phyloP scores from a whole-genome alignment of 2,329 filamentous ascomycete species.

The Leptoxyphium fumago region DNA sequence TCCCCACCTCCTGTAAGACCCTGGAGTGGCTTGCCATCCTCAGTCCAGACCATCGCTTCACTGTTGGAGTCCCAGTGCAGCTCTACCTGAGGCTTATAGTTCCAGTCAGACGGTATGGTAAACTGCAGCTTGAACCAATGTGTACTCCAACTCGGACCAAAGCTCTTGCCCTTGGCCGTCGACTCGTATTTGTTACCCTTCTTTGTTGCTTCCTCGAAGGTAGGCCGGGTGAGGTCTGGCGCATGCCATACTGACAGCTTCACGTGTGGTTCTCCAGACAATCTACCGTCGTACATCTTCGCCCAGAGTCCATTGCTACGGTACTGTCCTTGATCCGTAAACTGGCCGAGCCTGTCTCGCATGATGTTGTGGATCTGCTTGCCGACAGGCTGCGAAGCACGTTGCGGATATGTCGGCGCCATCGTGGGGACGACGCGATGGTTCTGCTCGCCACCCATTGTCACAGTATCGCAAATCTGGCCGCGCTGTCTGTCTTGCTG shows the following conservation, averaged over 20 bases:
- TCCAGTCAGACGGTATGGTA: slow-evolving; percentile 58
- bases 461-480: neutral
- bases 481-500: neutral
- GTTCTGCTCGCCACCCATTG: slow-evolving; percentile 25
- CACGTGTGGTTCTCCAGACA: slow-evolving; percentile 58
- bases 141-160: slow-evolving; percentile 92
- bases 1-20: slow-evolving; percentile 84
- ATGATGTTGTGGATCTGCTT: slow-evolving; percentile 78
- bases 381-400: slow-evolving; percentile 43
- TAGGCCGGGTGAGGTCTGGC: slow-evolving; percentile 62
- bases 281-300: slow-evolving; percentile 56
- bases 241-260: slow-evolving; percentile 56
- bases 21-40: slow-evolving; percentile 79
- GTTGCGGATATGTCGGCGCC: slow-evolving; percentile 31
- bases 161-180: slow-evolving; percentile 60
- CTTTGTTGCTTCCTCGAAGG: slow-evolving; percentile 69
- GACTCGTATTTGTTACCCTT: slow-evolving; percentile 52
- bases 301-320: slow-evolving; percentile 29
- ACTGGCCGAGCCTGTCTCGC: slow-evolving; percentile 65
- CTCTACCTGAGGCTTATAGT: slow-evolving; percentile 69
- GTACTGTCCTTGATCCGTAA: slow-evolving; percentile 59
- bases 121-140: slow-evolving; percentile 89
- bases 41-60: slow-evolving; percentile 87
- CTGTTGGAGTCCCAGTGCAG: slow-evolving; percentile 93
- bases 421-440: slow-evolving; percentile 10